A percentile compares a stretch with the other conserved stretches of the same genome.
Conservation (phyloP, 345 rosid genomes). For the Salix caprea region DNA sequence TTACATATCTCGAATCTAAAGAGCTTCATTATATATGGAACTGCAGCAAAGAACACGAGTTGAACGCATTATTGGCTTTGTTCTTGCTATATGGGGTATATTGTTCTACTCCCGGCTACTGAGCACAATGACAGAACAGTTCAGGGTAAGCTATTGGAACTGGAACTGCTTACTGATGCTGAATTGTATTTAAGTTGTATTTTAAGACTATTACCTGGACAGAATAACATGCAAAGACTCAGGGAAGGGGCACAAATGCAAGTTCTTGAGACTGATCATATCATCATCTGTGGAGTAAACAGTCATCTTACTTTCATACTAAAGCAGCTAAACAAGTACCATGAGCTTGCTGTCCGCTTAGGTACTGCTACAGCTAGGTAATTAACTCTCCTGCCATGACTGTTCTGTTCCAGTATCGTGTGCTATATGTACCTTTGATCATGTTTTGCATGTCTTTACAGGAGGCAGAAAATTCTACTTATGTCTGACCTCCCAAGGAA, state of each 20-base stretch:
- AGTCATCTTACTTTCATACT: slow-evolving; percentile 75
- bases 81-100: slow-evolving; percentile 93
- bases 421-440: slow-evolving; percentile 3
- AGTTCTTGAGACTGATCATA: slow-evolving; percentile 88
- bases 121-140: slow-evolving; percentile 97
- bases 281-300: slow-evolving; percentile 82
- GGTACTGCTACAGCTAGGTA: slow-evolving; percentile 95
- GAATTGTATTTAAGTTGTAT: slow-evolving; percentile 15
- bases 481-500: slow-evolving; percentile 96
- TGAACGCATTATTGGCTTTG: slow-evolving; percentile 78
- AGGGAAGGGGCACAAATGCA: slow-evolving; percentile 98
- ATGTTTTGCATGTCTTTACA: slow-evolving; percentile 26
- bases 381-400: slow-evolving; percentile 16
- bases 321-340: slow-evolving; percentile 86
- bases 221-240: slow-evolving; percentile 86
- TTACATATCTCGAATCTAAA: slow-evolving; percentile 22
- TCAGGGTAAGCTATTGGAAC: slow-evolving; percentile 55
- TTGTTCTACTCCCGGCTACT: slow-evolving; percentile 84
- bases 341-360: slow-evolving; percentile 81
- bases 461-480: slow-evolving; percentile 93
- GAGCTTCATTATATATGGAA: slow-evolving; percentile 27
- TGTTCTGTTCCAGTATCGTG: not conserved
- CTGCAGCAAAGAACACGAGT: slow-evolving; percentile 87
- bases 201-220: slow-evolving; percentile 24
- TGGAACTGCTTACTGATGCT: slow-evolving; percentile 7